A percentile compares a stretch with the other conserved stretches of the same genome.
Evolutionary conservation across 2,329 filamentous ascomycete genomes (phyloP).

Genomic region (Sporothrix pseudoabietina): DNA sequence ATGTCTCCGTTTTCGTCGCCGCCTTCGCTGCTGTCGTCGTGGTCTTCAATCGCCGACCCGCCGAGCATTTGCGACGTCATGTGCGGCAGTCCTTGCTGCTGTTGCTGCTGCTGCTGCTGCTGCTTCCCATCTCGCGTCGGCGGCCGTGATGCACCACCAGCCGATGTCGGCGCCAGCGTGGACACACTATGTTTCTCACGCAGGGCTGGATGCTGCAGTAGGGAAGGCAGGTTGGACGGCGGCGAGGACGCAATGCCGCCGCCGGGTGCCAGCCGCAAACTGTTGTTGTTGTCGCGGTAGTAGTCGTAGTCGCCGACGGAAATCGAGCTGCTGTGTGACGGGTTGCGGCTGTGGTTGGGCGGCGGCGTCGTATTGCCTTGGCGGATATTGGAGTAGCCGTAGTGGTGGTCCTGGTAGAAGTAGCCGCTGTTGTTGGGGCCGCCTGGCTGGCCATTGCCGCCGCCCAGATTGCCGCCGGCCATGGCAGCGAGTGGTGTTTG

Average conservation of each 20-base stretch:
- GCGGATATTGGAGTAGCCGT: not conserved
- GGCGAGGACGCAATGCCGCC: constrained; percentile 14
- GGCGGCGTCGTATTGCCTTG: constrained; percentile 14
- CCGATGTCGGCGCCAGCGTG: constrained; percentile 59
- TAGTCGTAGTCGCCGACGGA: constrained; percentile 38
- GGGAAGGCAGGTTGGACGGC: constrained; percentile 16
- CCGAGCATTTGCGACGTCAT: constrained; percentile 35
- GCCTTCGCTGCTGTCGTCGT: constrained; percentile 39
- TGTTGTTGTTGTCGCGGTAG: constrained; percentile 29
- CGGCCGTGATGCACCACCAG: constrained; percentile 52
- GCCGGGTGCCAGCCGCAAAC: constrained; percentile 13
- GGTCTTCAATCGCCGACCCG: constrained; percentile 47
- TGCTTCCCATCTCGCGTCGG: constrained; percentile 57
- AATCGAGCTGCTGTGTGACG: constrained; percentile 41
- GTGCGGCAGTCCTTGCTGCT: constrained; percentile 30
- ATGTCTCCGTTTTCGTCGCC: constrained; percentile 27
- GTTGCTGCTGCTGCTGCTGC: constrained; percentile 37
- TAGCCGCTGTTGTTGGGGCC: constrained; percentile 32
- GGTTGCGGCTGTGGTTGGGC: constrained; percentile 37
- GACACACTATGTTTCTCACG: constrained; percentile 65
- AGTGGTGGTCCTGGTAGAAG: constrained; percentile 23
- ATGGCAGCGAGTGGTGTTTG: constrained; percentile 80
- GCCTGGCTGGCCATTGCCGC: constrained; percentile 49
- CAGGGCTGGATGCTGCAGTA: constrained; percentile 41
- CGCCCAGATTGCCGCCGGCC: constrained; percentile 66